phyloP scores from a whole-genome alignment of 2,329 filamentous ascomycete species.

The Cordyceps pruinosa region DNA sequence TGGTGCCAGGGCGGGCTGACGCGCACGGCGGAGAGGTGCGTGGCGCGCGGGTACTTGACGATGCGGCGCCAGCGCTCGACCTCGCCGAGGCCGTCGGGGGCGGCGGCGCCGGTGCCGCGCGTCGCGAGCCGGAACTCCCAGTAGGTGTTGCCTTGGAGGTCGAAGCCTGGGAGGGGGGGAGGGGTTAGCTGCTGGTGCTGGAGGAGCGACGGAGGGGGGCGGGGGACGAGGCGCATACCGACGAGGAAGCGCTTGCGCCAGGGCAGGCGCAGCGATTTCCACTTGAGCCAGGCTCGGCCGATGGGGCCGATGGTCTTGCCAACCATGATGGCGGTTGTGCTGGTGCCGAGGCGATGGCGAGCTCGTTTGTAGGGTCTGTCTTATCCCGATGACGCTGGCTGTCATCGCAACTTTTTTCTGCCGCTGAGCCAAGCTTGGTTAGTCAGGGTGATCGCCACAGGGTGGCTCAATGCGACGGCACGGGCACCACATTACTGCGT shows the following conservation, averaged over 20 bases:
- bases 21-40: constrained; percentile 47
- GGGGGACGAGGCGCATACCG: constrained; percentile 36
- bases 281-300: constrained; percentile 47
- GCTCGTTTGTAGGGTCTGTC: too few species aligned
- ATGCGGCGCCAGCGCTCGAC: constrained; percentile 53
- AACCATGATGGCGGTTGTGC: constrained; percentile 23
- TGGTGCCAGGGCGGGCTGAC: constrained; percentile 61
- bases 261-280: constrained; percentile 56
- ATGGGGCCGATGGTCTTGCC: constrained; percentile 30
- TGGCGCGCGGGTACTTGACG: constrained; percentile 49
- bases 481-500: background rate
- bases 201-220: background rate
- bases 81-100: constrained; percentile 20
- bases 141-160: constrained; percentile 61
- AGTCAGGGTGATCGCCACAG: background rate
- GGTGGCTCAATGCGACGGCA: background rate
- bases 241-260: constrained; percentile 58
- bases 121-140: constrained; percentile 57
- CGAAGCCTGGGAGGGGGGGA: constrained; percentile 40
- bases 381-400: background rate
- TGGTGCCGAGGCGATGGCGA: background rate
- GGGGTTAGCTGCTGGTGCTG: background rate
- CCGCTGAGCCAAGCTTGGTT: background rate
- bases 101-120: constrained; percentile 19
- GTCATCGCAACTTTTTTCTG: constrained; percentile 1